Evolutionary conservation across 768 basidiomycete genomes (phyloP), one percentile per base, ranked within the genome.

Genomic region (Pluteus cervinus): DNA sequence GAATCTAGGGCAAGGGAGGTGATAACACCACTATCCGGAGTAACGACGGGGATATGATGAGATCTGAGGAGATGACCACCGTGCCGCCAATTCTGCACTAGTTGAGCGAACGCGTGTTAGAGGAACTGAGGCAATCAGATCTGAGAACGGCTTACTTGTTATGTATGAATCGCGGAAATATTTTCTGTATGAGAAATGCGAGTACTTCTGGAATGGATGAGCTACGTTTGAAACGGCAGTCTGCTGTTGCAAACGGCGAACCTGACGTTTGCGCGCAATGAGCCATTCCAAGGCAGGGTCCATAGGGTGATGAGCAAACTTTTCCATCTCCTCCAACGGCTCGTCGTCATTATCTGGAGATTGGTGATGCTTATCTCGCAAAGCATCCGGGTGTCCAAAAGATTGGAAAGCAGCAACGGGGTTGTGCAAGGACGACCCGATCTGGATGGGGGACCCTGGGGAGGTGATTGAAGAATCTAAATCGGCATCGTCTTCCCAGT

Each of bases 1-100:
- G 68, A 58, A 58, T 94, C 88, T 33, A 97, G 65, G 0, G 91
- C 87, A 15, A 93, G 69, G 4, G 85, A 87, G 0, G 94, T 96
- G 18, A 97, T 86, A 21, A 88, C 82, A 11, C 80, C 81, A 24
- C 76, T 49, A 26, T 73, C 71, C 4, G 58, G 58, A 26, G 58
- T 58, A 23, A 57, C 47, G 34, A 64, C 60, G 10, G 59, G 63
- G 24, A 76, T 63, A 18, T 73, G 70, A 52, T 88, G 86, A 1
- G 76, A 68, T 4, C 76, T 75, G 7, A 93, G 67, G 3, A 90
- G 55, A 6, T 66, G 68, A 2, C 89, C 89, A 2, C 85, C 85
- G 23, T 70, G 67, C 10, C 83, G 72, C 87, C 91, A 92, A 47
- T 86, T 85, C 25, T 75, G 74, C 59, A 85, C 88, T 89, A 39